These are phyloP conservation scores for Porcisia deanei DNA, from an alignment of 208 protist species.

Conservation along the genomic window DNA sequence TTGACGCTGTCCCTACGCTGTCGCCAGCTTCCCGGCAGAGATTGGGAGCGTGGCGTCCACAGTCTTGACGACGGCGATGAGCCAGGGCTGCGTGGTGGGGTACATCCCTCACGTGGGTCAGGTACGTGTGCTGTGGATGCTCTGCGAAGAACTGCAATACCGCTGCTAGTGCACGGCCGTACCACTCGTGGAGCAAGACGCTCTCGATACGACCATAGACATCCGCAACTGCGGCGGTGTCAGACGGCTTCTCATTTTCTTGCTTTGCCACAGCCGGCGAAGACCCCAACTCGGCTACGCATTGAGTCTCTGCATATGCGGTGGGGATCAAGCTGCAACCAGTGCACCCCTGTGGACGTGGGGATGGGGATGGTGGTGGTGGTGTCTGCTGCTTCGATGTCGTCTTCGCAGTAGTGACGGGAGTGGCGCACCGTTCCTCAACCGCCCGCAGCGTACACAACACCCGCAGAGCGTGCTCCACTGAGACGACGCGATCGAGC, in stretches of 20 bases:
- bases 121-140: slow-evolving; percentile 19
- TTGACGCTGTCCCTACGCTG: neutral
- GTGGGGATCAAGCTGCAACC: neutral
- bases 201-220: slow-evolving; percentile 21
- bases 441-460: slow-evolving; percentile 22
- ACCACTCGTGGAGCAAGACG: slow-evolving; percentile 30
- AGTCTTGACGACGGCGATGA: neutral
- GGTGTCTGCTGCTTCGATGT: neutral
- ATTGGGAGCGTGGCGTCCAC: neutral
- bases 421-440: slow-evolving; percentile 9
- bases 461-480: slow-evolving; percentile 29
- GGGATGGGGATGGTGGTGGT: neutral
- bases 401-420: neutral
- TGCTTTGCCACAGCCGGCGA: neutral
- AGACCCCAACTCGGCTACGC: neutral
- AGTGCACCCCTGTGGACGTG: neutral
- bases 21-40: neutral
- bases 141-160: slow-evolving; percentile 26
- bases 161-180: slow-evolving; percentile 19
- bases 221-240: neutral
- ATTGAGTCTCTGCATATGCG: neutral
- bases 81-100: slow-evolving; percentile 9
- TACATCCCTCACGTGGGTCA: slow-evolving; percentile 6
- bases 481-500: slow-evolving; percentile 14
- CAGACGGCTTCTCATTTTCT: neutral